phyloP scores from a whole-genome alignment of 768 basidiomycete genomes.

The Panaeolus papilionaceus region DNA sequence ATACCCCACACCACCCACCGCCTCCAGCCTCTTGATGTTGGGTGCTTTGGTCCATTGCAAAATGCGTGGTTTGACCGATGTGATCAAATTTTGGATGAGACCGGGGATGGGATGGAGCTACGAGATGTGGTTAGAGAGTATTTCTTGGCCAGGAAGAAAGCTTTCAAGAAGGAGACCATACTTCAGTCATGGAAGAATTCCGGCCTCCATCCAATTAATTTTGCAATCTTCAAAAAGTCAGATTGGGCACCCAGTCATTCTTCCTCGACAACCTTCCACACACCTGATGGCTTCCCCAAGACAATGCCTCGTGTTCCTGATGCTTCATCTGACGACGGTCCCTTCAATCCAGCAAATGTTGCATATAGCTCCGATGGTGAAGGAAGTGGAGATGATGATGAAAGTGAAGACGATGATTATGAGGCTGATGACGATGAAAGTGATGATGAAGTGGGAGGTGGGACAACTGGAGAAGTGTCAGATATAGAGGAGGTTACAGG shows the following conservation, averaged over 20 bases:
- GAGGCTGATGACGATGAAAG: too few relatives aligned
- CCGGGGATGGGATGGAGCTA: slow-evolving; percentile 27
- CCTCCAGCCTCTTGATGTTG: too few relatives aligned
- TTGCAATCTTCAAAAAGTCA: slow-evolving; percentile 23
- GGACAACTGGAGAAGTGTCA: too few relatives aligned
- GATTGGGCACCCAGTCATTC: slow-evolving; percentile 28
- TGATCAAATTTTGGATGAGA: slow-evolving; percentile 17
- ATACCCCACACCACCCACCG: too few relatives aligned
- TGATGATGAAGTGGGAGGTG: too few relatives aligned
- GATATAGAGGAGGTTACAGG: too few relatives aligned
- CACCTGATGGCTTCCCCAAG: slow-evolving; percentile 3
- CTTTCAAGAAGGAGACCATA: slow-evolving; percentile 24
- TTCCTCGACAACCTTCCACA: slow-evolving; percentile 10
- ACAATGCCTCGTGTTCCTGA: slow-evolving; percentile 5
- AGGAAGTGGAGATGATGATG: background rate
- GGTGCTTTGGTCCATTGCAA: background rate
- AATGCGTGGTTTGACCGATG: background rate
- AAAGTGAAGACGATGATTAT: too few relatives aligned
- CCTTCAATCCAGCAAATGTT: slow-evolving; percentile 1
- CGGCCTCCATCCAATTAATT: slow-evolving; percentile 28
- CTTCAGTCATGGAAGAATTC: slow-evolving; percentile 27
- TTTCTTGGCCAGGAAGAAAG: slow-evolving; percentile 19
- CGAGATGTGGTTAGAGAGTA: slow-evolving; percentile 30
- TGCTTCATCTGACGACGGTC: slow-evolving; percentile 16
- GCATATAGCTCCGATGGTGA: background rate